Percentiles rank a stretch among this genome's conserved stretches.
phyloP scores from a whole-genome alignment of 192 early-diverging fungal species.

The Coemansia sp. region DNA sequence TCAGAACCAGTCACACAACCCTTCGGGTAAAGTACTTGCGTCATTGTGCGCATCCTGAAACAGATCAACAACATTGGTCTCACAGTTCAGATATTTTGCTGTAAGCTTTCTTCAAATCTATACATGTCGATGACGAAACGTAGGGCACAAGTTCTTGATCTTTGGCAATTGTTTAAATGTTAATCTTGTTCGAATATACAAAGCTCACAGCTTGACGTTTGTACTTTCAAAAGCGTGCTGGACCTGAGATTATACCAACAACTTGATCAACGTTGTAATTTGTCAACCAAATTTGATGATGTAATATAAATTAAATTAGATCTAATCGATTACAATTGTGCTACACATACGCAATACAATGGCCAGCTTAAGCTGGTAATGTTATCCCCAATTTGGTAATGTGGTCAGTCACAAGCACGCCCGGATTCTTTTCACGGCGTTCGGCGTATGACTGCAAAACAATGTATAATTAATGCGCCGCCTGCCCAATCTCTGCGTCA shows the following conservation, averaged over 20 bases:
- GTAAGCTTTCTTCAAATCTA: not conserved
- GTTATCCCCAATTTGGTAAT: not conserved
- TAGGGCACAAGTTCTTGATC: too few relatives aligned
- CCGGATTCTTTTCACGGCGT: not conserved
- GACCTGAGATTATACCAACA: too few relatives aligned
- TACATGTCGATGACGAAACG: too few relatives aligned
- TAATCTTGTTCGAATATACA: too few relatives aligned
- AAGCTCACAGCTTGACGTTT: too few relatives aligned
- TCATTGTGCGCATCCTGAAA: not conserved
- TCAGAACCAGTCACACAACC: not conserved
- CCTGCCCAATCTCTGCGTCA: not conserved
- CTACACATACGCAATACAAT: not conserved
- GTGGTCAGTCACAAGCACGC: conserved; percentile 4
- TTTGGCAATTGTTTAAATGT: too few relatives aligned
- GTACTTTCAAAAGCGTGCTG: too few relatives aligned
- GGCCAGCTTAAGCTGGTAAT: not conserved
- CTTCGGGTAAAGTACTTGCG: not conserved
- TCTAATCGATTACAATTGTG: not conserved
- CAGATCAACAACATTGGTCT: not conserved
- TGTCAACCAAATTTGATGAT: too few relatives aligned
- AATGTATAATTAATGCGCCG: conserved; percentile 19
- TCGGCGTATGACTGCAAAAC: conserved; percentile 5
- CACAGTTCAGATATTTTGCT: not conserved
- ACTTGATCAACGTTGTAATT: too few relatives aligned
- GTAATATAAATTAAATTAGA: too few relatives aligned